phyloP scores from a whole-genome alignment of 345 rosid species.

The Mallotus nudiflorus region DNA sequence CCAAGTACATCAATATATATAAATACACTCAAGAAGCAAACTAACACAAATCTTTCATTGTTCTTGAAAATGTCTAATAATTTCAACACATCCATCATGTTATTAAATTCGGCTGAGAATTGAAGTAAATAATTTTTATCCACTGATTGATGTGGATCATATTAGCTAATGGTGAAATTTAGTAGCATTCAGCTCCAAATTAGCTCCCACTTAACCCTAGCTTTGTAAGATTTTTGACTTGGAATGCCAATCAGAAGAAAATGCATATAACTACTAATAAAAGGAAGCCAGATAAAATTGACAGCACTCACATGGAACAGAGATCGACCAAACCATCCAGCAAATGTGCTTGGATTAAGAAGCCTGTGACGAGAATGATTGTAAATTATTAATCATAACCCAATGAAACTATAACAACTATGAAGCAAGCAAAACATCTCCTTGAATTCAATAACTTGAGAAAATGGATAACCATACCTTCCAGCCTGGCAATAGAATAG shows the following conservation, averaged over 20 bases:
- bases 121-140: background rate
- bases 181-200: background rate
- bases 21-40: background rate
- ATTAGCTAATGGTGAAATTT: background rate
- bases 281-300: constrained; percentile 1
- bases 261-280: background rate
- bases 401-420: background rate
- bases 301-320: constrained; percentile 76
- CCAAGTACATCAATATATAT: background rate
- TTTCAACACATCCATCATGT: constrained; percentile 17
- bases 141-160: background rate
- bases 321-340: constrained; percentile 99
- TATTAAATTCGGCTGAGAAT: background rate
- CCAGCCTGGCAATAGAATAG: constrained; percentile 99
- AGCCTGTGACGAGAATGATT: constrained; percentile 55
- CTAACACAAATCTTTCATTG: background rate
- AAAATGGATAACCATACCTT: constrained; percentile 49
- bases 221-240: background rate
- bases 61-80: background rate
- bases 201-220: background rate
- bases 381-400: constrained; percentile 12
- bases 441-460: background rate
- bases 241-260: background rate
- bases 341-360: constrained; percentile 97
- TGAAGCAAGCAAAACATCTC: constrained; percentile 10